Conservation (phyloP, 139 green algal genomes). For the Tetraselmis chui region DNA sequence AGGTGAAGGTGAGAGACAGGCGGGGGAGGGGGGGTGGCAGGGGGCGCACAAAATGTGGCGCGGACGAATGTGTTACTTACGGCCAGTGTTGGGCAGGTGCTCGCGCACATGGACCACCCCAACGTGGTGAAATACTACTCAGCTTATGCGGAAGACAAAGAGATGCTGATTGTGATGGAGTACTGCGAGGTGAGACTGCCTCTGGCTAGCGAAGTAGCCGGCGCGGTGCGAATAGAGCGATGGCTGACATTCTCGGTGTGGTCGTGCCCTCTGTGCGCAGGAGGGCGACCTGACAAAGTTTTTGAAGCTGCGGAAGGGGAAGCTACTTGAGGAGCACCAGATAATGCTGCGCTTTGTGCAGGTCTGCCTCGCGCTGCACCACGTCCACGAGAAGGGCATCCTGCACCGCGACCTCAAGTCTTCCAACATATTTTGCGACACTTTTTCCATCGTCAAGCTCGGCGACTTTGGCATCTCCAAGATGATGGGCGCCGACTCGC, state of each 20-base stretch:
- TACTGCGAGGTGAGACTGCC: constrained; percentile 34
- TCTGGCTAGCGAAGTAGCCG: background rate
- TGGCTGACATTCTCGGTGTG: background rate
- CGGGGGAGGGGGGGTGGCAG: no score
- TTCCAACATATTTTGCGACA: constrained; percentile 31
- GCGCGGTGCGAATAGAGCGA: no score
- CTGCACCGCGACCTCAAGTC: constrained; percentile 46
- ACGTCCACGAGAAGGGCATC: constrained; percentile 44
- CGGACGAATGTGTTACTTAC: constrained; percentile 16
- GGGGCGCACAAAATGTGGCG: no score
- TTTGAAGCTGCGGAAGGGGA: constrained; percentile 30
- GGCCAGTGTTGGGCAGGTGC: constrained; percentile 14
- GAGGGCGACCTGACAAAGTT: constrained; percentile 49
- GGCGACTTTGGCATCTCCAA: constrained; percentile 62
- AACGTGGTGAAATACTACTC: constrained; percentile 70
- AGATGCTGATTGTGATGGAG: constrained; percentile 67
- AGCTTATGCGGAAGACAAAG: constrained; percentile 35
- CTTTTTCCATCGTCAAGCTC: constrained; percentile 48
- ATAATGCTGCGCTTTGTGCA: constrained; percentile 73
- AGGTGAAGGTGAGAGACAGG: constrained; percentile 32
- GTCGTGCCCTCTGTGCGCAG: constrained; percentile 14
- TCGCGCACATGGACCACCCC: constrained; percentile 57
- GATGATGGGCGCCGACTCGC: constrained; percentile 18
- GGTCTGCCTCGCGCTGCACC: constrained; percentile 51
- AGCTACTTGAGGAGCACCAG: constrained; percentile 54